Percentiles rank a stretch among this genome's conserved stretches.
phyloP scores from a whole-genome alignment of 768 basidiomycete species.

The Hemileccinum rubropunctum region DNA sequence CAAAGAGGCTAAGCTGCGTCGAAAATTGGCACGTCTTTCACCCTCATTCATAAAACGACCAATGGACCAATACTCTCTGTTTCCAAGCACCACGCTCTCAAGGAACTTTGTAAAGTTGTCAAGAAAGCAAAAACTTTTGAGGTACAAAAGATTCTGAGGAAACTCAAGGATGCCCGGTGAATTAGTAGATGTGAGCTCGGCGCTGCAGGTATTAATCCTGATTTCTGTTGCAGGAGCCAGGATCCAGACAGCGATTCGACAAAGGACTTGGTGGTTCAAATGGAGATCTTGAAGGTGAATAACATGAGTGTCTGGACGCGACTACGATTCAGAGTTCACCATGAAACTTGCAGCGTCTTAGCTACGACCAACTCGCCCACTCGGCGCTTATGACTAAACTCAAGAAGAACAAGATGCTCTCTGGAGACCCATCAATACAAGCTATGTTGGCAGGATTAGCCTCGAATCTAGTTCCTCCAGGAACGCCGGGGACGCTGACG shows the following conservation, averaged over 20 bases:
- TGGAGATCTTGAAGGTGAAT: constrained; percentile 64
- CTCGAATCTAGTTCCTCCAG: constrained; percentile 32
- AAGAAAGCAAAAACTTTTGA: constrained; percentile 84
- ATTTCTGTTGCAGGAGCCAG: constrained; percentile 31
- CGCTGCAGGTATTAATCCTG: background rate
- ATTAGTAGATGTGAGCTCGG: constrained; percentile 12
- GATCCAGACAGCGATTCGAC: constrained; percentile 38
- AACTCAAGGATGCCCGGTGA: constrained; percentile 67
- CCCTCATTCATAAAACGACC: constrained; percentile 6
- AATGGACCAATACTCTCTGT: constrained; percentile 9
- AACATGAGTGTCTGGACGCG: background rate
- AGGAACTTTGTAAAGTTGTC: constrained; percentile 68
- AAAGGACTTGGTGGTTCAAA: constrained; percentile 53
- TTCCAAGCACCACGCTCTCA: constrained; percentile 69
- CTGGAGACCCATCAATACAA: constrained; percentile 45
- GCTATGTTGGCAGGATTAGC: constrained; percentile 48
- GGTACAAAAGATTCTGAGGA: constrained; percentile 79
- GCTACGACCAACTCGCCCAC: constrained; percentile 56
- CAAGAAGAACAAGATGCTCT: constrained; percentile 65
- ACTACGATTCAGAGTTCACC: background rate
- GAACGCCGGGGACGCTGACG: constrained; percentile 39
- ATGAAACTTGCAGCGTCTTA: constrained; percentile 43
- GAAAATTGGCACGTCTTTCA: constrained; percentile 53
- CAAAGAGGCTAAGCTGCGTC: constrained; percentile 40
- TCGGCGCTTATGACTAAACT: constrained; percentile 72